Percentiles rank a stretch among this genome's conserved stretches.
These are phyloP conservation scores for Solanum arcanum DNA, from an alignment of 257 asterid species.

Conservation along the genomic window DNA sequence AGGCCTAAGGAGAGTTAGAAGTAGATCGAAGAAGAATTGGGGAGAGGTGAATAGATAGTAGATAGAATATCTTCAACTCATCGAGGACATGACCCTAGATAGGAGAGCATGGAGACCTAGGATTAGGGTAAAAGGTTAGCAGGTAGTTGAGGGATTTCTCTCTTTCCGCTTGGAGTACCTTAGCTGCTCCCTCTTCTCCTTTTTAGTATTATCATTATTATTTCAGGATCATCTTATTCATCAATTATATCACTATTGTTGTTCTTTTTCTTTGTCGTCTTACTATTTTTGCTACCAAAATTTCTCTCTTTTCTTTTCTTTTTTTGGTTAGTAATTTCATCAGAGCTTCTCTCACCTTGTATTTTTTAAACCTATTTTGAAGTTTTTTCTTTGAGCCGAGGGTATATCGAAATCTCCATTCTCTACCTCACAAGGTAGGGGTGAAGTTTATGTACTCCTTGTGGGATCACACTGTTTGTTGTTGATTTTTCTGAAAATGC, in stretches of 20 bases:
- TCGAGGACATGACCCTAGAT: neutral
- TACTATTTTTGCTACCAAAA: neutral
- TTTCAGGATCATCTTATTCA: neutral
- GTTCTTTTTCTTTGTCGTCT: neutral
- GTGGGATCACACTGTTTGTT: neutral
- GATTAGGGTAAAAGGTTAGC: neutral
- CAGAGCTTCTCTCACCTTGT: neutral
- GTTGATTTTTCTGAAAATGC: neutral
- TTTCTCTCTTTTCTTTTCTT: neutral
- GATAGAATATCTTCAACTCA: neutral
- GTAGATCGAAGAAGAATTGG: neutral
- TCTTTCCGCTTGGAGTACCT: neutral
- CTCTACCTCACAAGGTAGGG: neutral
- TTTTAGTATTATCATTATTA: neutral
- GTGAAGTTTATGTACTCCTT: neutral
- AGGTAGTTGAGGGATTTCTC: neutral
- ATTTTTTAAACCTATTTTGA: neutral
- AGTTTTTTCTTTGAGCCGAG: neutral
- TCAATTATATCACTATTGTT: neutral
- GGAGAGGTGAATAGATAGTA: neutral
- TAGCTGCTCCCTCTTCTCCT: neutral
- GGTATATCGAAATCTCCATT: neutral
- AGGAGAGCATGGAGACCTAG: neutral
- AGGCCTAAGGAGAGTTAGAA: neutral
- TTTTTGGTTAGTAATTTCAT: neutral